These are phyloP conservation scores for Solanum clarkiae DNA, from an alignment of 257 asterid species.

Conservation along the genomic window DNA sequence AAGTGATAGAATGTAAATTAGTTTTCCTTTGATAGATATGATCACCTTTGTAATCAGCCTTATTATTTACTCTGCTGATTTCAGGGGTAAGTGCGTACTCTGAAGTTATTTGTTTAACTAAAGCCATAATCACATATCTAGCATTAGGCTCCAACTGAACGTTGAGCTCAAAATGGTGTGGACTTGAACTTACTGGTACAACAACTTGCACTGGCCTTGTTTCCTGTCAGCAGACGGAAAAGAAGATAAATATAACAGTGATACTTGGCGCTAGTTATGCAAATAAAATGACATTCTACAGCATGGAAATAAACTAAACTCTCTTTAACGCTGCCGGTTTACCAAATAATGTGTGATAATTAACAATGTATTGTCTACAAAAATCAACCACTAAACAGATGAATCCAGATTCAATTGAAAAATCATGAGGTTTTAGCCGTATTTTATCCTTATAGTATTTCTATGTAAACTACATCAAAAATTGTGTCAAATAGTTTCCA, in stretches of 20 bases:
- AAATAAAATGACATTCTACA: neutral
- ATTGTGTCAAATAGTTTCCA: neutral
- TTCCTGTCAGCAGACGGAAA: constrained; percentile 31
- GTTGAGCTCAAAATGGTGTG: constrained; percentile 74
- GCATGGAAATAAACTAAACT: neutral
- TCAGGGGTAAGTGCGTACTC: constrained; percentile 55
- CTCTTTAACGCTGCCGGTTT: neutral
- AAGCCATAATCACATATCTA: constrained; percentile 56
- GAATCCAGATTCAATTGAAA: neutral
- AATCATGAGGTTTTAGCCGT: neutral
- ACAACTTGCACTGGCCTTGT: constrained; percentile 47
- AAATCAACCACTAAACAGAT: neutral
- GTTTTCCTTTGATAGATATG: neutral
- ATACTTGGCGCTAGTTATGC: neutral
- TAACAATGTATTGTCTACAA: neutral
- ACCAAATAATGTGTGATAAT: neutral
- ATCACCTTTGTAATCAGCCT: constrained; percentile 62
- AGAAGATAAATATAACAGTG: neutral
- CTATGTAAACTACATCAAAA: neutral
- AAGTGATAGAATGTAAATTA: neutral
- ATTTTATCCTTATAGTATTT: neutral
- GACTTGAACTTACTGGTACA: constrained; percentile 65
- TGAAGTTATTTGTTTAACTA: constrained; percentile 55
- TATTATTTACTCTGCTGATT: constrained; percentile 31
- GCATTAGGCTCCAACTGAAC: constrained; percentile 53